phyloP scores from a whole-genome alignment of 441 rosid species.

The Capsella rubella region DNA sequence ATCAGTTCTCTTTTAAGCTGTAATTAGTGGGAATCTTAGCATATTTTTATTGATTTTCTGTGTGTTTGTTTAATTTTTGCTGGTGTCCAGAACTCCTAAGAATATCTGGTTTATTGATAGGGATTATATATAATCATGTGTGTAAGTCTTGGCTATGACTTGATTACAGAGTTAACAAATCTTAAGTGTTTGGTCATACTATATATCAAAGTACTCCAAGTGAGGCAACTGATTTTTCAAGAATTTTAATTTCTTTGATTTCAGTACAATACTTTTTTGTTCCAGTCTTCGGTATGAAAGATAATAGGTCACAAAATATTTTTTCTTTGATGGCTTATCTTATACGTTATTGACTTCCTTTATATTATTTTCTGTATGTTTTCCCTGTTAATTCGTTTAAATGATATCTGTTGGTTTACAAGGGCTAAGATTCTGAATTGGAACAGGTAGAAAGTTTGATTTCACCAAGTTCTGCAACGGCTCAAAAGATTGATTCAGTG shows the following conservation, averaged over 20 bases:
- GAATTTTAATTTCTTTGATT: constrained; percentile 17
- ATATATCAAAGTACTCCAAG: constrained; percentile 11
- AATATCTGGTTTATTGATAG: constrained; percentile 14
- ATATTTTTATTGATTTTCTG: neutral
- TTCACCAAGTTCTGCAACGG: constrained; percentile 46
- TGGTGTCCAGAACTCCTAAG: constrained; percentile 22
- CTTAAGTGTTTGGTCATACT: neutral
- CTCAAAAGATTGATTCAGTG: constrained; percentile 53
- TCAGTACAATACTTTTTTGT: constrained; percentile 12
- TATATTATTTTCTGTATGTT: constrained; percentile 19
- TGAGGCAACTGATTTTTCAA: constrained; percentile 4
- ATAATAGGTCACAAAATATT: constrained; percentile 13
- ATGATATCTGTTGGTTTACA: constrained; percentile 47
- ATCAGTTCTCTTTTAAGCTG: neutral
- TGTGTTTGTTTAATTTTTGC: constrained; percentile 25
- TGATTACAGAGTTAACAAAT: constrained; percentile 12
- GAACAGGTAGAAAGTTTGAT: constrained; percentile 55
- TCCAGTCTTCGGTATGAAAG: constrained; percentile 19
- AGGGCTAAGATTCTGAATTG: constrained; percentile 47
- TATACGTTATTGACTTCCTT: constrained; percentile 23
- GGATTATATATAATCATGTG: constrained; percentile 2
- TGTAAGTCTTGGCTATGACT: constrained; percentile 19
- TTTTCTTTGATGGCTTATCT: constrained; percentile 23
- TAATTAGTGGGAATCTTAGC: constrained; percentile 18
- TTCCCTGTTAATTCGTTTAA: constrained; percentile 1